Base-by-base conservation (phyloP, 768 basidiomycete genomes). In the Sporobolomyces roseus region DNA sequence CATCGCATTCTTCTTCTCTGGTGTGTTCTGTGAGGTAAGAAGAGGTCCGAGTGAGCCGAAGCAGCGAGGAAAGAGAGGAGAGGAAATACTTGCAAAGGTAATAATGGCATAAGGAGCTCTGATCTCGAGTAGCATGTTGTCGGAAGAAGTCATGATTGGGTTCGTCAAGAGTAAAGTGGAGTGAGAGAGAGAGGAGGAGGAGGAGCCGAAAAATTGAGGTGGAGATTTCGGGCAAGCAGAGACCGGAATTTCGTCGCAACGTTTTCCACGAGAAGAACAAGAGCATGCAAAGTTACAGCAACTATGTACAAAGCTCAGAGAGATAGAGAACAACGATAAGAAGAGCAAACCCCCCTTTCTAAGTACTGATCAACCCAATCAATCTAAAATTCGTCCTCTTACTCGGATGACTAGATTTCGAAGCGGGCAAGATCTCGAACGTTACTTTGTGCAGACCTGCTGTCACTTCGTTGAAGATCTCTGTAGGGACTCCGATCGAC, bases 1-100 rank as follows among this genome's bases (percentile, higher is more conserved):
- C 32, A 72, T 59, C 1, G 70, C 70, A 25, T 72, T 71, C 59
- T 67, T 67, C 66, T 72, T 67, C 23, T 48, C 48, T 25, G 70
- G 70, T 25, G 53, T 54, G 49, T 72, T 72, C 51, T 65, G 38
- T 41, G 38, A 9, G 38, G 38, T 55, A 13, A 10, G 21, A 21
- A 13, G 12, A 10, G 45, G 21, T 13, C 13, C 12, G 45, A 7
- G 45, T 13, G 45, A 13, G 45, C 45, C 23, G 45, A 46, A 21
- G 21, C 50, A 27, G 30, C 45, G 12, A 17, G 5, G 14, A 12
- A 3, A 1, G 1, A 0, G 43, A 29, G 32, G 27, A 21, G 17
- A 50, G 35, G 35, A 1, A n/a, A 50, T 13, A 17, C 68, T 35
- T 4, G 66, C 70, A 43, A 71, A 52, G 16, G 70, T 66, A 61